These are phyloP conservation scores for Melanomma pulvis-pyrius DNA, from an alignment of 495 filamentous ascomycete genomes.

Conservation along the genomic window DNA sequence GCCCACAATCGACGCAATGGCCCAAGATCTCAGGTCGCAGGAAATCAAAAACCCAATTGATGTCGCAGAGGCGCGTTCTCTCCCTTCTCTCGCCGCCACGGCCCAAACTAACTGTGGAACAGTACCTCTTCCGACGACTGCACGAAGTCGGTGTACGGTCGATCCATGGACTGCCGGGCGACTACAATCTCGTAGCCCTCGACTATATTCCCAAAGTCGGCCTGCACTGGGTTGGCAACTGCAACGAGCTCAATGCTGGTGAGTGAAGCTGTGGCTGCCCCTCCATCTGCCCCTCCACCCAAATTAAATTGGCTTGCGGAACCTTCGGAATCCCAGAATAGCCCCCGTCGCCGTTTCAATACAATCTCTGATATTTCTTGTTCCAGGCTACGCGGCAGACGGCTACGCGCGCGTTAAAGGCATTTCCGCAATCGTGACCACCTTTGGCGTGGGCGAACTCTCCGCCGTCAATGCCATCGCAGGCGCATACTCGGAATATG, in stretches of 20 bases:
- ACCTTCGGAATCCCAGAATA: slow-evolving; percentile 15
- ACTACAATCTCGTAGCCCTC: slow-evolving; percentile 57
- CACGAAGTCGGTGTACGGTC: slow-evolving; percentile 62
- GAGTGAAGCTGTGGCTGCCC: slow-evolving; percentile 34
- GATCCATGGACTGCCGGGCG: slow-evolving; percentile 68
- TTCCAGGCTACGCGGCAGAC: slow-evolving; percentile 69
- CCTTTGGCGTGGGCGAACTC: slow-evolving; percentile 72
- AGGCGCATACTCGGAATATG: slow-evolving; percentile 71
- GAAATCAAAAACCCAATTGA: slow-evolving; percentile 60
- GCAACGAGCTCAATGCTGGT: slow-evolving; percentile 71
- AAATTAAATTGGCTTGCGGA: not conserved
- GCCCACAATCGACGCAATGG: slow-evolving; percentile 41
- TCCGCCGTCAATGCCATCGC: slow-evolving; percentile 70
- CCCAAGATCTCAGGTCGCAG: slow-evolving; percentile 57
- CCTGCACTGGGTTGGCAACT: slow-evolving; percentile 69
- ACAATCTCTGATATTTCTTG: slow-evolving; percentile 17
- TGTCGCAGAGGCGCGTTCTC: slow-evolving; percentile 50
- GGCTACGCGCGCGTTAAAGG: slow-evolving; percentile 72
- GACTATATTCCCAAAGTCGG: slow-evolving; percentile 64
- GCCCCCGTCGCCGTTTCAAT: too few species aligned
- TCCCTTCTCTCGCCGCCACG: not conserved
- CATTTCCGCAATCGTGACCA: slow-evolving; percentile 66
- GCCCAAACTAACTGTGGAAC: not conserved
- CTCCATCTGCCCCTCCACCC: slow-evolving; percentile 10
- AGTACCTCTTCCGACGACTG: slow-evolving; percentile 66